Evolutionary conservation across 164 flowering plant species (phyloP).

Genomic region (Euptelea pleiosperma): DNA sequence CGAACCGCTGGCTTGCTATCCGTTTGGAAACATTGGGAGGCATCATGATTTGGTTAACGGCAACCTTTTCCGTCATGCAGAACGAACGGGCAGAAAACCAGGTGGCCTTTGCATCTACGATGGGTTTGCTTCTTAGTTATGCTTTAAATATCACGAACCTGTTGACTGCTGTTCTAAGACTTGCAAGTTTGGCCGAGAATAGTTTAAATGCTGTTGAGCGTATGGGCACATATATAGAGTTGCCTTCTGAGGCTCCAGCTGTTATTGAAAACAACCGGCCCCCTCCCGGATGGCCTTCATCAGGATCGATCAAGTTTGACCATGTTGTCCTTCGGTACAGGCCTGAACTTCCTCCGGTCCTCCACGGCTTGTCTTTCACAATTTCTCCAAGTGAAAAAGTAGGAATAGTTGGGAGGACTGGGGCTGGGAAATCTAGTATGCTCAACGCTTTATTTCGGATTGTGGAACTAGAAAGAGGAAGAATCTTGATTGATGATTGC

Average conservation of each 20-base stretch:
- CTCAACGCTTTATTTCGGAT: conserved; percentile 91
- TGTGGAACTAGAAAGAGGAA: conserved; percentile 91
- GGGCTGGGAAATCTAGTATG: conserved; percentile 99
- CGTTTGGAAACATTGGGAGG: conserved; percentile 92
- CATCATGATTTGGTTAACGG: conserved; percentile 96
- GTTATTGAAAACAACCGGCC: conserved; percentile 79
- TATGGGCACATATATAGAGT: conserved; percentile 75
- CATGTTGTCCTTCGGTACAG: conserved; percentile 89
- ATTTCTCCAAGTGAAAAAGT: conserved; percentile 85
- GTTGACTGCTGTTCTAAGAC: conserved; percentile 79
- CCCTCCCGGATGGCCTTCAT: conserved; percentile 97
- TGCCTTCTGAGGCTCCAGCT: conserved; percentile 89
- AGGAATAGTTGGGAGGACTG: conserved; percentile 97
- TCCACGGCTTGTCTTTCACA: conserved; percentile 80
- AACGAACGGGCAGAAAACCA: conserved; percentile 85
- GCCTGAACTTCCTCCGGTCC: conserved; percentile 96
- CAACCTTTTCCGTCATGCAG: conserved; percentile 96
- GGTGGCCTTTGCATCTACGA: conserved; percentile 89
- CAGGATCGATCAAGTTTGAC: conserved; percentile 77
- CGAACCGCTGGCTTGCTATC: conserved; percentile 94
- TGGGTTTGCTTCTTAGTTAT: conserved; percentile 98
- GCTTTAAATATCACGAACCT: conserved; percentile 85
- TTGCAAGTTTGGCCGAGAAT: conserved; percentile 93
- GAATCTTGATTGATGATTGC: conserved; percentile 73
- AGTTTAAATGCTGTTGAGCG: conserved; percentile 94